Conservation (phyloP, 306 rosid genomes). For the Malus orientalis region DNA sequence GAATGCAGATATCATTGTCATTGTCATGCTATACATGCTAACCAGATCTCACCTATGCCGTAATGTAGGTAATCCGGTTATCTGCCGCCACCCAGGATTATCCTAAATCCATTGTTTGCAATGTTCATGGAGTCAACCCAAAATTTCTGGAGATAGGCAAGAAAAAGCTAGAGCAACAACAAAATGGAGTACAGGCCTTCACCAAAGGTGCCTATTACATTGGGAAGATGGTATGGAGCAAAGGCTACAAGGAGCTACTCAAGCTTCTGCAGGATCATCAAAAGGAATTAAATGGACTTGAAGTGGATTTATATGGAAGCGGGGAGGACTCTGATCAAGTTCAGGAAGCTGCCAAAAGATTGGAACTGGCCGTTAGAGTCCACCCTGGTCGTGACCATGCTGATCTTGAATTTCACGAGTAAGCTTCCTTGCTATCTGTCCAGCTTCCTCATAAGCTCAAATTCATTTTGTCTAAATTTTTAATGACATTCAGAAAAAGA, state of each 20-base stretch:
- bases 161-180: slow-evolving; percentile 61
- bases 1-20: neutral
- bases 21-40: neutral
- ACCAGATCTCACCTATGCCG: slow-evolving; percentile 18
- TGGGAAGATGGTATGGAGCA: slow-evolving; percentile 96
- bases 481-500: neutral
- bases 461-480: neutral
- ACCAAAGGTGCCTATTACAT: slow-evolving; percentile 82
- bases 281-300: slow-evolving; percentile 57
- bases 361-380: slow-evolving; percentile 57
- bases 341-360: slow-evolving; percentile 51
- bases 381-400: slow-evolving; percentile 87
- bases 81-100: slow-evolving; percentile 97
- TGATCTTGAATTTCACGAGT: slow-evolving; percentile 79
- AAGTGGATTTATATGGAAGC: slow-evolving; percentile 83
- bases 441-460: neutral
- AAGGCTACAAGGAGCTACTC: slow-evolving; percentile 90
- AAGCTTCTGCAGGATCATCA: slow-evolving; percentile 57
- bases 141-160: slow-evolving; percentile 77
- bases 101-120: slow-evolving; percentile 61
- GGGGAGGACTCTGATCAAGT: slow-evolving; percentile 87
- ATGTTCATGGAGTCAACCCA: slow-evolving; percentile 97
- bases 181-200: slow-evolving; percentile 50
- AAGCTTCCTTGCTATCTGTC: slow-evolving; percentile 23
- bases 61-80: slow-evolving; percentile 78